A percentile compares a stretch with the other conserved stretches of the same genome.
Conservation (phyloP, 192 early-diverging fungal genomes). For the Linnemannia elongata region DNA sequence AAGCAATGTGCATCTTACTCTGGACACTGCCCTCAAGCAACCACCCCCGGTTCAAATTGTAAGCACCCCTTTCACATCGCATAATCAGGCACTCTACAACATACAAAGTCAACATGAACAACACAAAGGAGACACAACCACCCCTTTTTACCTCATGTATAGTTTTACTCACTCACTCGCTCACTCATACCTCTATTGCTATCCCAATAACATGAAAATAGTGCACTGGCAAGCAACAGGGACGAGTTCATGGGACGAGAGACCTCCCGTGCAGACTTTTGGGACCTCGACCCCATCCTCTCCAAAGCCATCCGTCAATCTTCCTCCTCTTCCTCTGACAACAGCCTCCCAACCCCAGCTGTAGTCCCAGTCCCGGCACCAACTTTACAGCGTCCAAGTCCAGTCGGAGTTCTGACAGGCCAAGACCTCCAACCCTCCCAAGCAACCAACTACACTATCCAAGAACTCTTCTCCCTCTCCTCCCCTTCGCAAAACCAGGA, state of each 20-base stretch:
- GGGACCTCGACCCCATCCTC: slow-evolving; percentile 48
- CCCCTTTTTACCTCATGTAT: neutral
- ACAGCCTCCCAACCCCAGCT: neutral
- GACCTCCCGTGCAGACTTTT: slow-evolving; percentile 58
- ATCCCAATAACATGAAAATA: slow-evolving; percentile 9
- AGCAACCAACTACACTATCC: slow-evolving; percentile 26
- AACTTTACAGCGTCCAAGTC: neutral
- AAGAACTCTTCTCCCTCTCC: slow-evolving; percentile 12
- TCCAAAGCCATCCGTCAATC: neutral
- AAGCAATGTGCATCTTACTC: slow-evolving; percentile 49
- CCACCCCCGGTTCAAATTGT: slow-evolving; percentile 57
- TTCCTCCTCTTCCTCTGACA: neutral
- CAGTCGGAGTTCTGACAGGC: slow-evolving; percentile 55
- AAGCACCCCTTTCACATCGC: neutral
- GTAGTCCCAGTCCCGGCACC: neutral
- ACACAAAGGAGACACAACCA: neutral
- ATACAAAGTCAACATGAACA: neutral
- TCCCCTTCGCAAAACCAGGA: neutral
- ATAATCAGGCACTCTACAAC: too few relatives aligned
- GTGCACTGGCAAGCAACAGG: slow-evolving; percentile 64
- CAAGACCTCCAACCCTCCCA: slow-evolving; percentile 52
- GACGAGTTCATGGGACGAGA: slow-evolving; percentile 61
- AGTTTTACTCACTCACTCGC: neutral
- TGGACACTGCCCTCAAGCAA: slow-evolving; percentile 52
- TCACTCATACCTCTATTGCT: neutral